Base-by-base conservation (phyloP, 495 filamentous ascomycete species). In the Talaromyces wortmannii region DNA sequence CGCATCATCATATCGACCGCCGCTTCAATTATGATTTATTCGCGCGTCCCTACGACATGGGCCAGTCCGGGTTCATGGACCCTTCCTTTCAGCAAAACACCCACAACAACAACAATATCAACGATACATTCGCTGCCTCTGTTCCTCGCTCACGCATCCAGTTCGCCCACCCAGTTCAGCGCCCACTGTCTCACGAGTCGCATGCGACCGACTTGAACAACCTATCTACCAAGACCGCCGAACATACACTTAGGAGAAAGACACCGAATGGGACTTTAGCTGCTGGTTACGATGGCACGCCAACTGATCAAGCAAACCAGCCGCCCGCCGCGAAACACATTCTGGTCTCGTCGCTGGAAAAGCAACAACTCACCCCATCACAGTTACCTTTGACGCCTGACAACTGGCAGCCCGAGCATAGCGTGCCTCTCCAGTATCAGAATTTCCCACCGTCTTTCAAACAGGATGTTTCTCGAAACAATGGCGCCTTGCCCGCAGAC, bases 231-330 rank as follows among this genome's bases (percentile, higher is more conserved):
- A 61, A 60, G 31, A 43, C 65, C 11, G 68, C 63, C 5, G 91
- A 97, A 69, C 84, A 97, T 69, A 86, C 90, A 52, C 76, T 98
- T 43, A 81, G 94, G 57, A 83, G 94, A 48, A 98, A 98, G 66
- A 97, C 94, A 7, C 94, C 94, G 8, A 95, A 86, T 61, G 94
- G 94, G 18, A 96, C 91, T 16, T 79, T 98, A 53, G 88, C 91
- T 51, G 92, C 89, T 54, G 92, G 91, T 12, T 98, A 98, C 64
- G 92, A 97, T 79, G 92, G 90, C 10, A 90, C 88, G 6, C 82
- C 85, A 2, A 76, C 84, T 30, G 89, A 94, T 65, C 83, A 86
- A 64, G 82, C 80, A 4, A 82, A 84, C 16, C 88, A 89, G 46
- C 89, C 90, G 36, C 90, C 88, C 48, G 83, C 88, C 3, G 72